phyloP scores from a whole-genome alignment of 2,329 filamentous ascomycete genomes.

The Colletotrichum navitas region DNA sequence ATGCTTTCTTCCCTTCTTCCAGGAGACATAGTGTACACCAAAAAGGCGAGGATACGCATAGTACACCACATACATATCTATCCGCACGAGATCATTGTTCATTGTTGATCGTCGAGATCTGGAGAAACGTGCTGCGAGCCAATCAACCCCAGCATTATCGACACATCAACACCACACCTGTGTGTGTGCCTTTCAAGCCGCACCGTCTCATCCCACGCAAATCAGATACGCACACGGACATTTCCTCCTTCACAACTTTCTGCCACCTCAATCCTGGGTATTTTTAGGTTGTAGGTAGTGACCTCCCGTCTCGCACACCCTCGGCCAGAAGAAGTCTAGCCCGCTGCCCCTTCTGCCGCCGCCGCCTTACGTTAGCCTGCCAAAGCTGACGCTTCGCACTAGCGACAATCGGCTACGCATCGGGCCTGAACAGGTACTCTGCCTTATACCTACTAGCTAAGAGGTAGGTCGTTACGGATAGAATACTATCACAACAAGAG shows the following conservation, averaged over 20 bases:
- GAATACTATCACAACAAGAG: neutral
- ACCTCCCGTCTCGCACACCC: constrained; percentile 1
- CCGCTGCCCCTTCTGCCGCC: neutral
- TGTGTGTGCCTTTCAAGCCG: constrained; percentile 3
- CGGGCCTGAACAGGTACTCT: constrained; percentile 8
- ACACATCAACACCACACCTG: neutral
- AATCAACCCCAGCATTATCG: constrained; percentile 11
- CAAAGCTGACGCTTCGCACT: constrained; percentile 4
- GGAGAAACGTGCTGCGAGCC: constrained; percentile 2
- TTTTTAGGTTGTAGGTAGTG: neutral
- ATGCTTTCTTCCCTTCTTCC: neutral
- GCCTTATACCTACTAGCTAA: neutral
- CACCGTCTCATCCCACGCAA: constrained; percentile 23
- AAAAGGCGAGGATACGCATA: neutral
- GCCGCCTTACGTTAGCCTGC: constrained; percentile 32
- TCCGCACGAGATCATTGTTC: neutral
- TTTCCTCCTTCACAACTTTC: constrained; percentile 14
- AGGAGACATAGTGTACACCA: neutral
- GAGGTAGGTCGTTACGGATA: neutral
- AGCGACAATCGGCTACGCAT: constrained; percentile 10
- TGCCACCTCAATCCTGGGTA: neutral
- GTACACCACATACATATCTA: neutral
- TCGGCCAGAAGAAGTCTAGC: neutral
- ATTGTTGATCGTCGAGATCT: neutral
- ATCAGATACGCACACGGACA: constrained; percentile 19